Evolutionary conservation across 2,329 filamentous ascomycete genomes (phyloP).

Genomic region (Aureobasidium melanogenum): DNA sequence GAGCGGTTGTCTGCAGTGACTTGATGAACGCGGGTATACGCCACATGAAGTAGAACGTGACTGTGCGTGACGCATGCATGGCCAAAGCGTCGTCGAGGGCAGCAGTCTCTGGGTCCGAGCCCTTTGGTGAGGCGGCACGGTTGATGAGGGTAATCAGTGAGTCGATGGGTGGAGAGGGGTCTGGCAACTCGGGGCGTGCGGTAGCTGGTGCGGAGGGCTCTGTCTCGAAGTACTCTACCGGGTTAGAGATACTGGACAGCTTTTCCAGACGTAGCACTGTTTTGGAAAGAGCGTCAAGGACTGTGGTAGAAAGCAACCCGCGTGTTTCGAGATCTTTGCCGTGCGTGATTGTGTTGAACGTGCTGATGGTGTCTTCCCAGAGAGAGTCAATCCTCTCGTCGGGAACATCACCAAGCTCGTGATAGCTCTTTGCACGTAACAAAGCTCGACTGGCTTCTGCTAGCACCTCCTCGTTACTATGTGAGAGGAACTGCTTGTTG

Average conservation of each 20-base stretch:
- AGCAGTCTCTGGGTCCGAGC: constrained; percentile 52
- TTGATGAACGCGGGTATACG: constrained; percentile 50
- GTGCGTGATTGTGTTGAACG: constrained; percentile 58
- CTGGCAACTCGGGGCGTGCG: constrained; percentile 22
- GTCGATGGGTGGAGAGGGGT: constrained; percentile 43
- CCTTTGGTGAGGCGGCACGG: constrained; percentile 53
- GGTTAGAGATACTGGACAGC: constrained; percentile 70
- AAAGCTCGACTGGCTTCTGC: constrained; percentile 75
- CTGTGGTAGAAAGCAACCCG: constrained; percentile 56
- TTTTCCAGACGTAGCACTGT: constrained; percentile 72
- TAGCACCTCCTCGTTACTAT: constrained; percentile 77
- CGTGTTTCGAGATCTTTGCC: constrained; percentile 63
- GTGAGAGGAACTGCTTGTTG: constrained; percentile 86
- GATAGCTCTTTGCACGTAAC: constrained; percentile 74
- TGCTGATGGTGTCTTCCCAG: constrained; percentile 76
- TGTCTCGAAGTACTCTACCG: constrained; percentile 63
- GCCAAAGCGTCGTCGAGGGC: constrained; percentile 73
- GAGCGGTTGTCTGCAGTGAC: constrained; percentile 35
- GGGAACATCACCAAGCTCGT: constrained; percentile 79
- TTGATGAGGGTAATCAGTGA: constrained; percentile 64
- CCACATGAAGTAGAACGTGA: constrained; percentile 94
- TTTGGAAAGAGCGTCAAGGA: constrained; percentile 62
- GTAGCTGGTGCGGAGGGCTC: constrained; percentile 19
- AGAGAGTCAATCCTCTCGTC: constrained; percentile 70
- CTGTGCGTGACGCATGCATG: constrained; percentile 63